Base-by-base conservation (phyloP, 495 filamentous ascomycete species). In the Penicillium pulvis region DNA sequence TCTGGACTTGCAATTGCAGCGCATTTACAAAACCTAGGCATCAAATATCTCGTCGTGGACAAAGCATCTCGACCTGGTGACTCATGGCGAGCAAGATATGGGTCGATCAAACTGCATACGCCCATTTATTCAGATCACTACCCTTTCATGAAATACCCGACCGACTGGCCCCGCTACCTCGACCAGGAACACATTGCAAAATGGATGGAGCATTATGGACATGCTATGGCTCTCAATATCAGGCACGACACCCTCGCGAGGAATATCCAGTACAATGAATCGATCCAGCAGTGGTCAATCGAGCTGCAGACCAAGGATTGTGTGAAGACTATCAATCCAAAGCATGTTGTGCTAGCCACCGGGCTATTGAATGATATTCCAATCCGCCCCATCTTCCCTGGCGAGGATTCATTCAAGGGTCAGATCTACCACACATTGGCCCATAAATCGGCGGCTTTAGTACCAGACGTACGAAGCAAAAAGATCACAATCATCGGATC, bases 11-110 rank as follows among this genome's bases (percentile, higher is more conserved):
- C 12, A 8, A 6, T 42, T 53, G 50, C 50, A 1, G 33, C 33
- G 4, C 50, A 53, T 53, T 20, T 53, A 4, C 31, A 53, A 53
- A n/a, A 53, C 6, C 31, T 53, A 6, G 50, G 50, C n/a, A 9
- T 53, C 8, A 23, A 53, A 42, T 53, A 53, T 53, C 50, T 53
- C 36, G 17, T 53, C 33, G 50, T 53, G 50, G 50, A 53, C 17
- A 42, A 42, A 41, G 36, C 50, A 20, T 42, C 50, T 53, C 50
- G 28, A 33, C 14, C 17, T 23, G 50, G 50, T 23, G 50, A 53
- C 6, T 17, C 50, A 3, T 53, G 50, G 50, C 50, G 17, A 23
- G 17, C 50, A 2, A 53, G 50, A 42, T 53, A 53, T 42, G 35
- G 42, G 1, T 24, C 50, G 19, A 53, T 53, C 1, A 53, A 42